Evolutionary conservation across 192 early-diverging fungal genomes (phyloP), one percentile per base, ranked within the genome.

Genomic region (Backusella tarrabulga): DNA sequence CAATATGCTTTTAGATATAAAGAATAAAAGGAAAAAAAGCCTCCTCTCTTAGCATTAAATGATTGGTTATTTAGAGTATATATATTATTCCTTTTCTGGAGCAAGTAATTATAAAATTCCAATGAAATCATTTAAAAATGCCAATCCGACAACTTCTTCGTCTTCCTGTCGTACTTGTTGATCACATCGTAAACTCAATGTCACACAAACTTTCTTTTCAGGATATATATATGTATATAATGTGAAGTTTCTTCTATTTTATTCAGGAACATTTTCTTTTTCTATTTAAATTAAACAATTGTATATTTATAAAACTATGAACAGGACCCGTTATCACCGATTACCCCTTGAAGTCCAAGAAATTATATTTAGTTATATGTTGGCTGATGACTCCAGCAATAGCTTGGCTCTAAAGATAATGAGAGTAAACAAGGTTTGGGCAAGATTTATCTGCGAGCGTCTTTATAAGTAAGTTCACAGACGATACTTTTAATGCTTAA

Each of bases 261-360:
- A 54, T 23, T 54, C 52, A 54, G 52, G 52, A 54, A 54, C 52
- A 54, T 54, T n/a, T 54, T 54, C 7, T 54, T 21, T n/a, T 54
- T 54, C 15, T 54, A 60, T 60, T 60, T 50, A 1, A 6, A 50
- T 50, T 19, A 60, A 19, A 2, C 8, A 11, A 23, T 3, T 32
- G 32, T 26, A 60, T 26, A 26, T 21, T 9, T 60, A 8, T 26
- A 23, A 6, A 8, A 60, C 7, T 60, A 60, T 60, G 23, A 60
- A 60, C 11, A 1, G 7, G 8, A 11, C 54, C 11, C 54, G 21
- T 60, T 60, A 11, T 14, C 54, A 21, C 0, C 54, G 36, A 69
- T 69, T 69, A 23, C 68, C 68, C 21, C 9, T 69, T 69, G 68
- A 69, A 21, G 19, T 69, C 11, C 68, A 69, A 69, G 68, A 69